These are phyloP conservation scores for Sanghuangporus baumii DNA, from an alignment of 1,284 basidiomycete species.

Conservation along the genomic window DNA sequence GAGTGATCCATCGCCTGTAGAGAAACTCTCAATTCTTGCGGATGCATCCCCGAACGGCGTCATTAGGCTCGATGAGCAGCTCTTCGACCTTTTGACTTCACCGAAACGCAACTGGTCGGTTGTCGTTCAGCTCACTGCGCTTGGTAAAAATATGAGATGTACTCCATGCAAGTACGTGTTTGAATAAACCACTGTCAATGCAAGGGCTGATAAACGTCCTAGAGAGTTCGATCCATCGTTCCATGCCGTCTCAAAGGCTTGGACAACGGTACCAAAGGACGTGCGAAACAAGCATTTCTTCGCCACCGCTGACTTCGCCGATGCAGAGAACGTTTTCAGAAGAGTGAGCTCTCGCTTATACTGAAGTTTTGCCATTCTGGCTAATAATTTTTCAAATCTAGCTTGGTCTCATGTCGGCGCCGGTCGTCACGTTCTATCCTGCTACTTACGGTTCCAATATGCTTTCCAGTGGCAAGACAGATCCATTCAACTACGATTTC, in stretches of 20 bases:
- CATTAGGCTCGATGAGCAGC: conserved; percentile 69
- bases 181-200: conserved; percentile 5
- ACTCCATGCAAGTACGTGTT: conserved; percentile 66
- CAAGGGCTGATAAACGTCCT: conserved; percentile 3
- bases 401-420: conserved; percentile 71
- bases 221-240: conserved; percentile 85
- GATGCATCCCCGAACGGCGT: conserved; percentile 62
- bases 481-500: conserved; percentile 74
- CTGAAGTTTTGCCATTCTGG: neutral
- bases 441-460: conserved; percentile 65
- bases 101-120: conserved; percentile 80
- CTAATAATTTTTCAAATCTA: conserved; percentile 24
- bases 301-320: conserved; percentile 83
- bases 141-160: conserved; percentile 74
- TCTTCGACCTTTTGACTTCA: conserved; percentile 72
- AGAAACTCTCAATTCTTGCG: conserved; percentile 61
- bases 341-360: conserved; percentile 41
- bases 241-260: conserved; percentile 73
- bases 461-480: conserved; percentile 44
- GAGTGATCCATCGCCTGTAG: conserved; percentile 29
- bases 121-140: conserved; percentile 80
- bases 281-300: conserved; percentile 83
- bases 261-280: conserved; percentile 56
- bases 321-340: conserved; percentile 71
- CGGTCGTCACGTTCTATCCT: conserved; percentile 75